Percentiles rank a stretch among this genome's conserved stretches.
phyloP scores from a whole-genome alignment of 2,329 filamentous ascomycete genomes.

The Coniochaeta hoffmannii region DNA sequence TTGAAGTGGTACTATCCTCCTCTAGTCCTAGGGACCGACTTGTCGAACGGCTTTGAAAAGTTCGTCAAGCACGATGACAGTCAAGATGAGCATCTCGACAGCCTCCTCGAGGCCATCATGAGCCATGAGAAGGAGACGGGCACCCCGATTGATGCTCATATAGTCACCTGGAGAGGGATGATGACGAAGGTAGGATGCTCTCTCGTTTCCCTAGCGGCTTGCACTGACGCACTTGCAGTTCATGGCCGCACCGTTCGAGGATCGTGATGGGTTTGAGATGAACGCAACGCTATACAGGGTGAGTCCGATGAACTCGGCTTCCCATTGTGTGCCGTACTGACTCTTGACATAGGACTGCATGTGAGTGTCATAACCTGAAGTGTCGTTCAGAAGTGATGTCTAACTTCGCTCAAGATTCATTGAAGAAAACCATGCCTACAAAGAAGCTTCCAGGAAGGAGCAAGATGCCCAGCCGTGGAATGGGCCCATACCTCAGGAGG shows the following conservation, averaged over 20 bases:
- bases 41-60: constrained; percentile 72
- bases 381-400: background rate
- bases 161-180: constrained; percentile 96
- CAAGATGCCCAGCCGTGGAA: constrained; percentile 42
- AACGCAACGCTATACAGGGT: constrained; percentile 89
- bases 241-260: constrained; percentile 75
- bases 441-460: constrained; percentile 51
- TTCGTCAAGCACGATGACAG: constrained; percentile 80
- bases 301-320: constrained; percentile 22
- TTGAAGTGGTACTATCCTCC: constrained; percentile 86
- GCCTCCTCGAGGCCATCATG: constrained; percentile 68
- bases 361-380: constrained; percentile 26
- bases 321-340: constrained; percentile 5
- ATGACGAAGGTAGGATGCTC: constrained; percentile 93
- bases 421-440: constrained; percentile 79
- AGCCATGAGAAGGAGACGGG: constrained; percentile 63
- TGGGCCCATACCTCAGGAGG: constrained; percentile 53
- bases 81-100: constrained; percentile 80
- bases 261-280: constrained; percentile 89
- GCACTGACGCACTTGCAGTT: constrained; percentile 40
- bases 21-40: constrained; percentile 53
- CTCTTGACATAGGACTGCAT: constrained; percentile 39
- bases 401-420: constrained; percentile 62
- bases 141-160: constrained; percentile 62
- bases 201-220: background rate